These are phyloP conservation scores for Claviceps capensis DNA, from an alignment of 2,329 filamentous ascomycete species.

Conservation along the genomic window DNA sequence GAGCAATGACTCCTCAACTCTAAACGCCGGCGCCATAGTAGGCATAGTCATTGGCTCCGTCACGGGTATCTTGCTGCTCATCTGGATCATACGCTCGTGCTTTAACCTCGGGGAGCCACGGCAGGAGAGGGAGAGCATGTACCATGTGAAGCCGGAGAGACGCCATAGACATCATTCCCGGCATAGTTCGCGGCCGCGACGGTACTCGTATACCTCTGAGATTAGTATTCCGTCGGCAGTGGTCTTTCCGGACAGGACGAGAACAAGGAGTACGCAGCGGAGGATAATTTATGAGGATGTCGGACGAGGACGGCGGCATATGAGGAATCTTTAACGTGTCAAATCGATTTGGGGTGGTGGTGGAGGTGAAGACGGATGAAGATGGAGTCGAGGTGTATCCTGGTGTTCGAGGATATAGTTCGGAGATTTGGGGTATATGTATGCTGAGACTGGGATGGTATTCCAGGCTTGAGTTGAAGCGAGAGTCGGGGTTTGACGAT, in stretches of 20 bases:
- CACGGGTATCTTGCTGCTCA: slow-evolving; percentile 28
- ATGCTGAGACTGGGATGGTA: too few relatives aligned
- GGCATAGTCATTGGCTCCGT: slow-evolving; percentile 37
- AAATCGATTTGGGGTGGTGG: too few relatives aligned
- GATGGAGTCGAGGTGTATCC: too few relatives aligned
- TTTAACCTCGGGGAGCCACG: slow-evolving; percentile 25
- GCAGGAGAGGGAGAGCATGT: slow-evolving; percentile 18
- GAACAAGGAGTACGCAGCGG: not conserved
- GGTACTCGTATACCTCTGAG: not conserved
- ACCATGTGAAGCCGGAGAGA: slow-evolving; percentile 15
- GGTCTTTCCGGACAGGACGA: not conserved
- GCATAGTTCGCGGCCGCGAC: slow-evolving; percentile 9
- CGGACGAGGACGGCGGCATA: not conserved
- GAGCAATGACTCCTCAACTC: slow-evolving; percentile 11
- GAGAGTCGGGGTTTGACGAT: too few relatives aligned
- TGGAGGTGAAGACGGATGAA: too few relatives aligned
- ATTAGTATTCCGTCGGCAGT: not conserved
- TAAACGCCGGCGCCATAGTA: slow-evolving; percentile 35
- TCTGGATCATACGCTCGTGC: slow-evolving; percentile 34
- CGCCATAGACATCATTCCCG: slow-evolving; percentile 11
- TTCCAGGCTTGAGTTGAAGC: too few relatives aligned
- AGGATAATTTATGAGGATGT: not conserved
- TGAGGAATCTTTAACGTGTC: not conserved
- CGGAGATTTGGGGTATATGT: too few relatives aligned
- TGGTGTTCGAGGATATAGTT: too few relatives aligned